Conservation (phyloP, 2,329 filamentous ascomycete genomes). For the Ceratocystis diversiconidia region DNA sequence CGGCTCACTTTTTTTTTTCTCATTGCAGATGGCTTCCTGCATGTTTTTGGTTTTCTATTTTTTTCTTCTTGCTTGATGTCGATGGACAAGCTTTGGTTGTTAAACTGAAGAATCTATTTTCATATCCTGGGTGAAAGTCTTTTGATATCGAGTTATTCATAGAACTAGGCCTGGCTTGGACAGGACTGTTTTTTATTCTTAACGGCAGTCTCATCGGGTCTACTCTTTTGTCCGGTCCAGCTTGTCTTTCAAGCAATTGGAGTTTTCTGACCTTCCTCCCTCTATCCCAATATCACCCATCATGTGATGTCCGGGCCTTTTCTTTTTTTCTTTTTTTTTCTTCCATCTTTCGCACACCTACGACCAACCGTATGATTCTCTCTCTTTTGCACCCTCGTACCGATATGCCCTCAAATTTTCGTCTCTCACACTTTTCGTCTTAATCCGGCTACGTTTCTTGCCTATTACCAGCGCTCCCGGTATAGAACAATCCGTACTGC, state of each 20-base stretch:
- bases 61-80: conserved; percentile 5
- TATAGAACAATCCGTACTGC: background rate
- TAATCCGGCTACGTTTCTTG: background rate
- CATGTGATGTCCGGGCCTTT: conserved; percentile 3
- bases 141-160: conserved; percentile 1
- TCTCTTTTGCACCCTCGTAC: background rate
- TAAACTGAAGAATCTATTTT: background rate
- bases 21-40: background rate
- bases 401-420: background rate
- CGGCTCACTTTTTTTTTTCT: background rate
- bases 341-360: conserved; percentile 1
- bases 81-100: background rate
- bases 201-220: background rate
- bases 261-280: conserved; percentile 1
- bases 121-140: background rate
- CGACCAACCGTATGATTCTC: background rate
- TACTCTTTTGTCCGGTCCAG: background rate
- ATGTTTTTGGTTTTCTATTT: conserved; percentile 3
- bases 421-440: background rate
- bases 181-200: background rate
- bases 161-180: background rate
- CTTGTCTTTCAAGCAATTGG: conserved; percentile 1
- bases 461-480: background rate
- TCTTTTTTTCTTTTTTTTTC: conserved; percentile 7
- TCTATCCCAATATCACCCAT: background rate